Evolutionary conservation across 2,329 filamentous ascomycete genomes (phyloP).

Genomic region (Chaetomium sp.): DNA sequence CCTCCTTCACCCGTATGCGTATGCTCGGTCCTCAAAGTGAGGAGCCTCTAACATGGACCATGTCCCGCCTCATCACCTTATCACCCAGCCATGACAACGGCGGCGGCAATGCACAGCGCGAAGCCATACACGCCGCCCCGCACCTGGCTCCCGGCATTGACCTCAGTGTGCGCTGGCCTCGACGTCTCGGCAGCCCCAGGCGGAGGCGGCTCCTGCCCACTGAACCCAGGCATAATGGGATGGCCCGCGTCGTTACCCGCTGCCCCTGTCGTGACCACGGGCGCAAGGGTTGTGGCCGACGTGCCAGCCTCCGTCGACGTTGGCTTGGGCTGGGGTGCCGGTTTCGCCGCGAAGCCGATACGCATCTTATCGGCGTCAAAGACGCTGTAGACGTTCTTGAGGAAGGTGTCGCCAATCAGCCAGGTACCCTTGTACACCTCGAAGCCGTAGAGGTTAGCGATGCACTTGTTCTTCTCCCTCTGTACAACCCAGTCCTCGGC

Average conservation of each 20-base stretch:
- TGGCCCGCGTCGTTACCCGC: constrained; percentile 25
- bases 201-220: constrained; percentile 43
- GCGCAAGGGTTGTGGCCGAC: constrained; percentile 15
- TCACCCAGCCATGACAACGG: constrained; percentile 35
- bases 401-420: constrained; percentile 82
- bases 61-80: background rate
- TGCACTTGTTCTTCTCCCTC: constrained; percentile 52
- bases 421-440: constrained; percentile 68
- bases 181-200: constrained; percentile 31
- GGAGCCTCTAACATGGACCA: background rate
- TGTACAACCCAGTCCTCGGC: constrained; percentile 70
- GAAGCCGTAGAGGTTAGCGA: constrained; percentile 74
- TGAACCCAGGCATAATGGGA: constrained; percentile 39
- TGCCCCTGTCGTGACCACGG: background rate
- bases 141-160: constrained; percentile 35
- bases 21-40: background rate
- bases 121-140: constrained; percentile 30
- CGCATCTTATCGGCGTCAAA: constrained; percentile 73
- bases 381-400: constrained; percentile 87
- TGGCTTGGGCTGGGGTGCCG: constrained; percentile 31
- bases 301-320: constrained; percentile 24
- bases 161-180: constrained; percentile 33
- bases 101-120: constrained; percentile 34
- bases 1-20: too few relatives aligned
- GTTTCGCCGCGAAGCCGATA: constrained; percentile 54